These are phyloP conservation scores for Aspergillus avenaceus DNA, from an alignment of 495 filamentous ascomycete species.

Conservation along the genomic window DNA sequence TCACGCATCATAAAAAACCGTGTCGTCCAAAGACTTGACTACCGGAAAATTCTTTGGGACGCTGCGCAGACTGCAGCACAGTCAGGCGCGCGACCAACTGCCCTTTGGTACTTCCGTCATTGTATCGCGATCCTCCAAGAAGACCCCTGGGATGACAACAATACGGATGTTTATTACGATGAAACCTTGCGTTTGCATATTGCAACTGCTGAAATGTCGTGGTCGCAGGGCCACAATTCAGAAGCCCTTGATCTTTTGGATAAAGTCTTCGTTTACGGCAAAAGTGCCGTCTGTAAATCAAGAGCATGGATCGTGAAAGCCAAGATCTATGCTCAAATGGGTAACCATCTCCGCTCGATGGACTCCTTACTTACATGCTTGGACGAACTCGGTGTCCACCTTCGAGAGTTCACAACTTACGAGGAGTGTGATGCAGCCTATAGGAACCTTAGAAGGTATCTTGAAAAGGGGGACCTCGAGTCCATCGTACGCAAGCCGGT, in stretches of 20 bases:
- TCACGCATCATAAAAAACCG: constrained; percentile 65
- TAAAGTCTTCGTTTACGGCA: constrained; percentile 61
- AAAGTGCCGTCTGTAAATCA: constrained; percentile 67
- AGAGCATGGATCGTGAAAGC: constrained; percentile 74
- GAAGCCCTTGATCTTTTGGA: constrained; percentile 62
- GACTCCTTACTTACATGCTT: constrained; percentile 63
- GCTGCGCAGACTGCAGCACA: constrained; percentile 72
- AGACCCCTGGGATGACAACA: constrained; percentile 67
- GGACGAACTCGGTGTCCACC: constrained; percentile 57
- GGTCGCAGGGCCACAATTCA: constrained; percentile 64
- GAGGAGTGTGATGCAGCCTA: constrained; percentile 75
- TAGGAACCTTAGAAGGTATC: constrained; percentile 49
- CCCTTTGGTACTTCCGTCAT: constrained; percentile 70
- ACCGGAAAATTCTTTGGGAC: constrained; percentile 68
- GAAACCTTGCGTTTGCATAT: constrained; percentile 74
- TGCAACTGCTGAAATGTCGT: constrained; percentile 74
- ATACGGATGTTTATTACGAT: constrained; percentile 74
- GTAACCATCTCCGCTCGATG: constrained; percentile 66
- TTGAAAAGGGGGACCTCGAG: constrained; percentile 57
- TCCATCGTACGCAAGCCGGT: constrained; percentile 48
- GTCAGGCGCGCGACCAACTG: constrained; percentile 73
- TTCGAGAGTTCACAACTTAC: constrained; percentile 62
- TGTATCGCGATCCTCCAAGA: constrained; percentile 75
- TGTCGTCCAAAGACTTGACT: constrained; percentile 55
- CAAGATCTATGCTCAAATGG: constrained; percentile 67